Percentiles rank a stretch among this genome's conserved stretches.
Conservation (phyloP, 2,329 filamentous ascomycete genomes). For the Monascus ruber region DNA sequence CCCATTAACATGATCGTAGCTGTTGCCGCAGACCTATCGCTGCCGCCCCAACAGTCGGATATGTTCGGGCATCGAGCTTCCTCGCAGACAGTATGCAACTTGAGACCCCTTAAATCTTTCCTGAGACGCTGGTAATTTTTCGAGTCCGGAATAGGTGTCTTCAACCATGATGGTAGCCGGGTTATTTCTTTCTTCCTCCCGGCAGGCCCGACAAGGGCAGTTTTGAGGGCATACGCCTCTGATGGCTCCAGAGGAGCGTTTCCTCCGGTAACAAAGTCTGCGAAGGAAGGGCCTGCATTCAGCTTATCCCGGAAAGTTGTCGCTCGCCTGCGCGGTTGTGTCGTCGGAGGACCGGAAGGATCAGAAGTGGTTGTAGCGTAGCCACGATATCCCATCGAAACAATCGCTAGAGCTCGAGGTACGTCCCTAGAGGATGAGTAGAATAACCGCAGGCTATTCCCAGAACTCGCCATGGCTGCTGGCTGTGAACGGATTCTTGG, state of each 20-base stretch:
- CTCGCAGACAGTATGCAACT: conserved; percentile 92
- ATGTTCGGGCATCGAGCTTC: conserved; percentile 97
- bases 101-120: conserved; percentile 76
- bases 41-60: conserved; percentile 93
- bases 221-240: conserved; percentile 50
- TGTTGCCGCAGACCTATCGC: conserved; percentile 76
- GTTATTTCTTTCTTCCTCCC: conserved; percentile 56
- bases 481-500: too few relatives aligned
- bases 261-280: conserved; percentile 47
- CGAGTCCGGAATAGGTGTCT: conserved; percentile 81
- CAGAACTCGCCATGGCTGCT: conserved; percentile 21
- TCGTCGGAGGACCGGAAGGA: conserved; percentile 27
- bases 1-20: conserved; percentile 99
- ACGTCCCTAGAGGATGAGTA: conserved; percentile 15
- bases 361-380: conserved; percentile 30
- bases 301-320: conserved; percentile 52
- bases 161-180: conserved; percentile 84
- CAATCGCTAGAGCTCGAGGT: conserved; percentile 7
- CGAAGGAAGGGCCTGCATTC: conserved; percentile 53
- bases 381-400: conserved; percentile 14
- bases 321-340: conserved; percentile 43
- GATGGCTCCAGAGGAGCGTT: conserved; percentile 29
- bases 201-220: conserved; percentile 48
- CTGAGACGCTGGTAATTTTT: conserved; percentile 93
- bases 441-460: conserved; percentile 20